Percentiles rank a stretch among this genome's conserved stretches.
These are phyloP conservation scores for Exophiala alcalophila DNA, from an alignment of 2,329 filamentous ascomycete genomes.

Conservation along the genomic window DNA sequence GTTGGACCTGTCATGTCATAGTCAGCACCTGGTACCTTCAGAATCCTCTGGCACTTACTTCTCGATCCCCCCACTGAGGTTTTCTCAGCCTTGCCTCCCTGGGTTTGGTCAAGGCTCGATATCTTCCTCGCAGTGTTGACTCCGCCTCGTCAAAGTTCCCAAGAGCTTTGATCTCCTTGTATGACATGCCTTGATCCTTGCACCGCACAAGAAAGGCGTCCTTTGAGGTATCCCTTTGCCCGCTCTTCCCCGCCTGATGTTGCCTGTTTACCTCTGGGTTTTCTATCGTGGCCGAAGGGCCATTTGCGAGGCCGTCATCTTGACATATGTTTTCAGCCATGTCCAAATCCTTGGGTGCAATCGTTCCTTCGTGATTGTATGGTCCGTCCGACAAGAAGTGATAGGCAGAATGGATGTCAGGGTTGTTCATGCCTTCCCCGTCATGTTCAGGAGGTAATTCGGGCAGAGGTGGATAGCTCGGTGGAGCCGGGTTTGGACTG, in stretches of 20 bases:
- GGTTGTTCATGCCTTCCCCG: background rate
- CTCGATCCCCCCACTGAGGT: slow-evolving; percentile 43
- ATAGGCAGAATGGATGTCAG: background rate
- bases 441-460: slow-evolving; percentile 5
- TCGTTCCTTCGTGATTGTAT: too few species aligned
- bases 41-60: slow-evolving; percentile 39
- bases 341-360: too few species aligned
- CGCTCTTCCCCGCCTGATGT: slow-evolving; percentile 6
- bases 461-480: slow-evolving; percentile 11
- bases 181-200: slow-evolving; percentile 44
- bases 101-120: slow-evolving; percentile 45
- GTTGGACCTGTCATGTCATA: slow-evolving; percentile 36
- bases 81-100: slow-evolving; percentile 47
- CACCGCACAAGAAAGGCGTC: slow-evolving; percentile 43
- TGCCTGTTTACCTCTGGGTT: too few species aligned
- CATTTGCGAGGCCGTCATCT: too few species aligned
- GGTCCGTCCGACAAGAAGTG: too few species aligned
- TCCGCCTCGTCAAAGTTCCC: slow-evolving; percentile 47
- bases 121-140: slow-evolving; percentile 48
- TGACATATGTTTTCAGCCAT: too few species aligned
- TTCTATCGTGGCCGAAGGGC: too few species aligned
- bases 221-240: slow-evolving; percentile 29
- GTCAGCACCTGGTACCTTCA: slow-evolving; percentile 3
- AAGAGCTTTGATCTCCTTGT: slow-evolving; percentile 47
- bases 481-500: background rate